phyloP scores from a whole-genome alignment of 805 yeast genomes.

The Zygosaccharomyces lentus region DNA sequence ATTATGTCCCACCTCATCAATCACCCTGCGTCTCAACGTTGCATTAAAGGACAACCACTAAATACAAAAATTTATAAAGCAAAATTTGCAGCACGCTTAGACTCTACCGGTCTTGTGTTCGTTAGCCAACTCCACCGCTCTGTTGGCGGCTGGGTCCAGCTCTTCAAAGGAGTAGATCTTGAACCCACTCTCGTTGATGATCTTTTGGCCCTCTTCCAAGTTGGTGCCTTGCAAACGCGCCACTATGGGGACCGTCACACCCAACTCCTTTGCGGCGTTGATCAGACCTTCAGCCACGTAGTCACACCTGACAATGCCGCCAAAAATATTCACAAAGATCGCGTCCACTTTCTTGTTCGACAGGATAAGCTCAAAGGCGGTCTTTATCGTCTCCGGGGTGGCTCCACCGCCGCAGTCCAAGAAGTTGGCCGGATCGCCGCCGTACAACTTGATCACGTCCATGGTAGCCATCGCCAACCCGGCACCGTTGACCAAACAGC shows the following conservation, averaged over 20 bases:
- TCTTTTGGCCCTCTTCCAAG: slow-evolving; percentile 79
- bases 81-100: not conserved
- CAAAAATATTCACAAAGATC: slow-evolving; percentile 96
- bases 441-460: slow-evolving; percentile 97
- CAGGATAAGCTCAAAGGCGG: slow-evolving; percentile 90
- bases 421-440: slow-evolving; percentile 99
- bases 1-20: not conserved
- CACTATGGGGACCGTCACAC: slow-evolving; percentile 88
- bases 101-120: slow-evolving; percentile 6
- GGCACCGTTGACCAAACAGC: slow-evolving; percentile 98
- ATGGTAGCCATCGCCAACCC: slow-evolving; percentile 99
- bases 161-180: slow-evolving; percentile 89
- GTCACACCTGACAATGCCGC: slow-evolving; percentile 99
- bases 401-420: slow-evolving; percentile 99
- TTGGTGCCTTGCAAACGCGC: slow-evolving; percentile 99
- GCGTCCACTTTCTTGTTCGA: slow-evolving; percentile 87
- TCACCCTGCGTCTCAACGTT: not conserved
- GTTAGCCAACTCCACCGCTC: slow-evolving; percentile 72
- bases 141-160: slow-evolving; percentile 95
- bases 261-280: slow-evolving; percentile 88
- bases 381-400: slow-evolving; percentile 95
- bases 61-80: not conserved
- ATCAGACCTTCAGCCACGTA: slow-evolving; percentile 97
- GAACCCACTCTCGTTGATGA: slow-evolving; percentile 83
- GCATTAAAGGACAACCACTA: slow-evolving; percentile 1